These are phyloP conservation scores for Calophaca sinica DNA, from an alignment of 306 rosid species.

Conservation along the genomic window DNA sequence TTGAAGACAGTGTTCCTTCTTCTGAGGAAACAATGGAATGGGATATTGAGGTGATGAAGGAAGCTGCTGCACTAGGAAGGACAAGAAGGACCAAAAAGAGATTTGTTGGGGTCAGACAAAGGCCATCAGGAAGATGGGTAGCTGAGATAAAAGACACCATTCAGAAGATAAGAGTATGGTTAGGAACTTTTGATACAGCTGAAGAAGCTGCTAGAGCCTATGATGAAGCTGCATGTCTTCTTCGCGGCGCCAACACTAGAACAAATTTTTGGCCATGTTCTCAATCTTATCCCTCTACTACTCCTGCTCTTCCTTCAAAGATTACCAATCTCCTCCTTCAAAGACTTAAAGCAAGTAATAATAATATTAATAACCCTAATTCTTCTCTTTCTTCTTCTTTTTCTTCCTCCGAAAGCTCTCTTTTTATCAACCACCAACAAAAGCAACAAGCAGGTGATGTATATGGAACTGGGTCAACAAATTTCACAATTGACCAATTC, in stretches of 20 bases:
- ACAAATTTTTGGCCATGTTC: conserved; percentile 81
- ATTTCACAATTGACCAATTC: conserved; percentile 54
- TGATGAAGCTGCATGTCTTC: conserved; percentile 90
- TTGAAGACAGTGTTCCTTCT: conserved; percentile 46
- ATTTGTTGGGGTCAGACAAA: conserved; percentile 81
- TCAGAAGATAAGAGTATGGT: conserved; percentile 86
- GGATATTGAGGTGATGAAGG: conserved; percentile 64
- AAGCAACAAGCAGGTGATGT: conserved; percentile 42
- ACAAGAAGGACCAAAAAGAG: conserved; percentile 59
- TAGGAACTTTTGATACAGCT: conserved; percentile 87
- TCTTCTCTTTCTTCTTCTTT: conserved; percentile 1
- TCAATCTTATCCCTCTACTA: conserved; percentile 50
- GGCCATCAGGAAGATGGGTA: conserved; percentile 92
- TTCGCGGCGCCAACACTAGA: conserved; percentile 79
- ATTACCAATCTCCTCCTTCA: conserved; percentile 80
- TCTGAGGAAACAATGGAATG: conserved; percentile 53
- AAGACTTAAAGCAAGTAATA: conserved; percentile 74
- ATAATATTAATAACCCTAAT: conserved; percentile 19
- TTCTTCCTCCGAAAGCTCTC: not conserved
- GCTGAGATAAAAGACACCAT: conserved; percentile 91
- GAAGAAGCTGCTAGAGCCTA: conserved; percentile 94
- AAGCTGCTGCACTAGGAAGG: conserved; percentile 56
- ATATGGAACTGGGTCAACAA: conserved; percentile 42
- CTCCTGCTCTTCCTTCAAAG: conserved; percentile 75
- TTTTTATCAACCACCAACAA: conserved; percentile 49